Conservation (phyloP, 495 filamentous ascomycete genomes). For the Tuber umbilicatum region DNA sequence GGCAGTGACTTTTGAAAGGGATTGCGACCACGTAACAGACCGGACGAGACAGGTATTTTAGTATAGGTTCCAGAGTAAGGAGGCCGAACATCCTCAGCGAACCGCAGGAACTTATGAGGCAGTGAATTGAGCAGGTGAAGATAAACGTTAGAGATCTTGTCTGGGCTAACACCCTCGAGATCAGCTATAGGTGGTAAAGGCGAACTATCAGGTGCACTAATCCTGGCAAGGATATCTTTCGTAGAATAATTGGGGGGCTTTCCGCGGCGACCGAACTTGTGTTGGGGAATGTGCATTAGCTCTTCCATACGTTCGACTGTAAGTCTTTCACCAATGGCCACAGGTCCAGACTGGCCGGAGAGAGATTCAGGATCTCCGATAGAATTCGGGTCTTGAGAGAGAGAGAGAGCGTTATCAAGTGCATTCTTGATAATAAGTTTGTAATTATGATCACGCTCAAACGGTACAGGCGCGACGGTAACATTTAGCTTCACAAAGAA, state of each 20-base stretch:
- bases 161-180: constrained; percentile 32
- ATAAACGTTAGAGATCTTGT: constrained; percentile 31
- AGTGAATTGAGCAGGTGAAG: constrained; percentile 57
- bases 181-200: constrained; percentile 43
- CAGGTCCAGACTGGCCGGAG: constrained; percentile 46
- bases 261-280: constrained; percentile 50
- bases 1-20: constrained; percentile 59
- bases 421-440: constrained; percentile 47
- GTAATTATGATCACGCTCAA: constrained; percentile 52
- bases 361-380: constrained; percentile 49
- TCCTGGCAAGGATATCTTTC: constrained; percentile 41
- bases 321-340: constrained; percentile 39
- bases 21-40: constrained; percentile 57
- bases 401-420: constrained; percentile 25
- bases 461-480: constrained; percentile 50
- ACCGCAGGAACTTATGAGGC: constrained; percentile 70
- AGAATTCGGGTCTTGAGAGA: constrained; percentile 36
- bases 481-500: constrained; percentile 70
- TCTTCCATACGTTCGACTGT: constrained; percentile 51
- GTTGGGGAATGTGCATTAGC: constrained; percentile 55
- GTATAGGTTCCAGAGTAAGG: constrained; percentile 84
- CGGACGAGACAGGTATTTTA: constrained; percentile 47
- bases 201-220: constrained; percentile 41
- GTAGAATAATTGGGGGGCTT: constrained; percentile 60
- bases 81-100: constrained; percentile 80